A percentile compares a stretch with the other conserved stretches of the same genome.
Evolutionary conservation across 2,329 filamentous ascomycete genomes (phyloP).

Genomic region (Aspergillus ruber): DNA sequence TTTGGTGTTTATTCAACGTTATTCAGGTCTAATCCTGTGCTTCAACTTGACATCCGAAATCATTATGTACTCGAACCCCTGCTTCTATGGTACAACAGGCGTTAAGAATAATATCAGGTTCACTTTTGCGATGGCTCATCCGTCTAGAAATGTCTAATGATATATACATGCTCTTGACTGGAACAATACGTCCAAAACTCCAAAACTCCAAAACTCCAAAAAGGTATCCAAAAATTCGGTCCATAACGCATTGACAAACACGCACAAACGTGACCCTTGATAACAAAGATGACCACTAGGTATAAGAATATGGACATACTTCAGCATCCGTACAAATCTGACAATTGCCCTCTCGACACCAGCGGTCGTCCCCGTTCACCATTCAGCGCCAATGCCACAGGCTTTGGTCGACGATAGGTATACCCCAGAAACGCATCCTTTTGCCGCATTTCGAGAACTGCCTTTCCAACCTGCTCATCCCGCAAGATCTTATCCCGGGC

Average conservation of each 20-base stretch:
- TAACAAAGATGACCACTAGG: background rate
- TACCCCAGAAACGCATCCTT: conserved; percentile 83
- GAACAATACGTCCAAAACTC: background rate
- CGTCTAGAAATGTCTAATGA: background rate
- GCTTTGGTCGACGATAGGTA: conserved; percentile 58
- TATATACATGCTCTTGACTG: background rate
- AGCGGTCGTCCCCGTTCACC: conserved; percentile 26
- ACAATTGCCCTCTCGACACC: conserved; percentile 16
- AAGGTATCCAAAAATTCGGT: background rate
- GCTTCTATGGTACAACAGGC: too few species aligned
- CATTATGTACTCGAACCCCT: background rate
- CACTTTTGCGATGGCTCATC: background rate
- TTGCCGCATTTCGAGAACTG: conserved; percentile 75
- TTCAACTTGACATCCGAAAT: too few species aligned
- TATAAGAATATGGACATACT: background rate
- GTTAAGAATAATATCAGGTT: background rate
- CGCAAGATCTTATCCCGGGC: conserved; percentile 79
- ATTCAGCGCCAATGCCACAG: conserved; percentile 28
- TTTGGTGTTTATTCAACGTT: too few species aligned
- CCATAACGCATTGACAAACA: background rate
- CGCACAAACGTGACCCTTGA: background rate
- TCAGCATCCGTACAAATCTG: conserved; percentile 18
- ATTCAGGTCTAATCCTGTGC: too few species aligned
- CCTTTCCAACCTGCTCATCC: conserved; percentile 59
- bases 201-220: background rate